Base-by-base conservation (phyloP, 2,329 filamentous ascomycete species). In the Colletotrichum euphorbiae region DNA sequence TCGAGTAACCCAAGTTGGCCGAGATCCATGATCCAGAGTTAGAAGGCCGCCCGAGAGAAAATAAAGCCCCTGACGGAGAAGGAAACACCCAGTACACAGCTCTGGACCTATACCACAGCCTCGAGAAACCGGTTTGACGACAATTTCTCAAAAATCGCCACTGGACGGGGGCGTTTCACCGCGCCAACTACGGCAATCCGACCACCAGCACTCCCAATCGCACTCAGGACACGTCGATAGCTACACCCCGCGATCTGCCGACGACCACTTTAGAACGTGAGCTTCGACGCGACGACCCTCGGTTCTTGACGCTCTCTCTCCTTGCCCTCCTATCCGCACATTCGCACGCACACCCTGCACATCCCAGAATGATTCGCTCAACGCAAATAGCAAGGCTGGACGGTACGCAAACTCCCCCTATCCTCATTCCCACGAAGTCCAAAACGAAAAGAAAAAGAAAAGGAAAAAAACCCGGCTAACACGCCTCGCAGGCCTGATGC, bases 331-430 rank as follows among this genome's bases (percentile, higher is more conserved):
- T 2, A 50, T 24, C 46, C 33, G 11, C 19, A 51, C 19, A 51
- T 62, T 48, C 24, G 19, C 45, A 28, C 28, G 7, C 28, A 28
- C 28, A 28, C 28, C 13, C 33, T 6, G 24, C 9, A 46, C 31
- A 56, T 36, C 36, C 46, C 45, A 79, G 73, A 28, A 96, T 95
- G 94, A 95, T 97, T 76, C 89, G 89, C 79, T 96, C 94, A 75
- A 99, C 95, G 60, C 93, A 97, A 82, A 97, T 99, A 82, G 91
- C 93, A 72, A 88, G 96, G 80, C 88, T 98, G 58, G 96, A 98
- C 82, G 95, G 94, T 96, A 77, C 67, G 74, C 70, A 36, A 43
- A 69, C 70, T 63, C 60, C 48, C 56, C 57, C 50, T 55, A 38
- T 38, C 38, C 33, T 56, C 59, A n/a, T 24, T 40, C 31, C 48